phyloP scores from a whole-genome alignment of 345 rosid species.

The Hevea brasiliensis region DNA sequence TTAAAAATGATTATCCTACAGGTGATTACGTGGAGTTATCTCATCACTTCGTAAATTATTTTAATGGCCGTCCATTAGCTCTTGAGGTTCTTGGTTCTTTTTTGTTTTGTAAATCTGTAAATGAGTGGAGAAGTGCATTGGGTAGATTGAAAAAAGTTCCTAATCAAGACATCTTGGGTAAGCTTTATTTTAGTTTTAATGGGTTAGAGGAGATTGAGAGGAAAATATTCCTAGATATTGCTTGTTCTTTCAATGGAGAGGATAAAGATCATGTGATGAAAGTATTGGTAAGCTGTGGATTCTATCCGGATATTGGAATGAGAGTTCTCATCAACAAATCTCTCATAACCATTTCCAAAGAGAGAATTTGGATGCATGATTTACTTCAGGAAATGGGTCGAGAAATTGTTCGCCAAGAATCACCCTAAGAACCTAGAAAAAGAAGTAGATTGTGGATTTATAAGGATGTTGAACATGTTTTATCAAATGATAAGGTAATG shows the following conservation, averaged over 20 bases:
- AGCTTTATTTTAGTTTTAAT: constrained; percentile 14
- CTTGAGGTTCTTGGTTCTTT: constrained; percentile 20
- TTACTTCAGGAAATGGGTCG: no score
- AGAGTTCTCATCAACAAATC: constrained; percentile 3
- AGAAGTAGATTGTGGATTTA: no score
- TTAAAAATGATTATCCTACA: neutral
- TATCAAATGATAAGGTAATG: no score
- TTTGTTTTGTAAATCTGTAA: neutral
- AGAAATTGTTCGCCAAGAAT: no score
- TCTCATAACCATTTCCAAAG: no score
- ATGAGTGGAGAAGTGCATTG: constrained; percentile 13
- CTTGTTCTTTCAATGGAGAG: constrained; percentile 5
- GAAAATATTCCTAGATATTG: constrained; percentile 13
- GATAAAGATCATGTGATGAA: neutral
- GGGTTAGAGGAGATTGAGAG: constrained; percentile 12
- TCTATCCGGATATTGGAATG: constrained; percentile 1
- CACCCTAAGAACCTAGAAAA: no score
- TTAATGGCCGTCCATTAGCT: constrained; percentile 14
- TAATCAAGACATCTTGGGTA: constrained; percentile 5
- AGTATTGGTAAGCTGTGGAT: constrained; percentile 4
- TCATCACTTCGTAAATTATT: neutral
- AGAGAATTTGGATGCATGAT: no score
- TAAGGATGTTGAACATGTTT: no score
- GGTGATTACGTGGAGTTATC: neutral
- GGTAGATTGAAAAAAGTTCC: constrained; percentile 3